Evolutionary conservation across 129 eudicot genomes (phyloP).

Genomic region (Mikania micrantha): DNA sequence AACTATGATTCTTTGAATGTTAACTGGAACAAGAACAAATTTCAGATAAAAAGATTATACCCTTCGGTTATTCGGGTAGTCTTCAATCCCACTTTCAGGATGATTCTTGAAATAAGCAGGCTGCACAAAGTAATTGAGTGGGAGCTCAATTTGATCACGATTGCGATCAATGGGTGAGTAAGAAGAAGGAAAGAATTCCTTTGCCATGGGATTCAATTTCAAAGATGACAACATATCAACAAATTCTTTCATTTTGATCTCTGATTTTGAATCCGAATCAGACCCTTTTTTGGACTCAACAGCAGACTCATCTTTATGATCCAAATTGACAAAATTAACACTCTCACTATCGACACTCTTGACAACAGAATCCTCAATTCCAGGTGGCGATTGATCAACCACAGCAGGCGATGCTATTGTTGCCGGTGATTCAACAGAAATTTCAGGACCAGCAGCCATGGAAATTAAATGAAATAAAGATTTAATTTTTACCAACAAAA

Average conservation of each 20-base stretch:
- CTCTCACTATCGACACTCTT: slow-evolving; percentile 34
- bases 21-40: not conserved
- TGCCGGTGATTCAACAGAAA: slow-evolving; percentile 42
- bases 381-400: slow-evolving; percentile 28
- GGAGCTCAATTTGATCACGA: slow-evolving; percentile 44
- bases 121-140: slow-evolving; percentile 37
- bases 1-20: too few species aligned
- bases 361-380: slow-evolving; percentile 19
- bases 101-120: slow-evolving; percentile 37
- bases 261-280: slow-evolving; percentile 59
- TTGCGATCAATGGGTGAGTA: slow-evolving; percentile 41
- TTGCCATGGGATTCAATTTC: slow-evolving; percentile 90
- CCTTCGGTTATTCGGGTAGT: slow-evolving; percentile 59
- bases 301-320: slow-evolving; percentile 6
- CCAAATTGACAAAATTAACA: slow-evolving; percentile 23
- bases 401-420: slow-evolving; percentile 20
- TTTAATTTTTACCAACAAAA: slow-evolving; percentile 15
- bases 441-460: slow-evolving; percentile 81
- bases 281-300: slow-evolving; percentile 26
- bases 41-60: slow-evolving; percentile 33
- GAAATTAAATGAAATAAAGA: slow-evolving; percentile 23
- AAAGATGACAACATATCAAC: slow-evolving; percentile 64
- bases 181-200: slow-evolving; percentile 84
- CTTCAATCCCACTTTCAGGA: slow-evolving; percentile 44
- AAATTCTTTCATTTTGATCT: slow-evolving; percentile 59